phyloP scores from a whole-genome alignment of 306 rosid genomes.

The Lablab purpureus region DNA sequence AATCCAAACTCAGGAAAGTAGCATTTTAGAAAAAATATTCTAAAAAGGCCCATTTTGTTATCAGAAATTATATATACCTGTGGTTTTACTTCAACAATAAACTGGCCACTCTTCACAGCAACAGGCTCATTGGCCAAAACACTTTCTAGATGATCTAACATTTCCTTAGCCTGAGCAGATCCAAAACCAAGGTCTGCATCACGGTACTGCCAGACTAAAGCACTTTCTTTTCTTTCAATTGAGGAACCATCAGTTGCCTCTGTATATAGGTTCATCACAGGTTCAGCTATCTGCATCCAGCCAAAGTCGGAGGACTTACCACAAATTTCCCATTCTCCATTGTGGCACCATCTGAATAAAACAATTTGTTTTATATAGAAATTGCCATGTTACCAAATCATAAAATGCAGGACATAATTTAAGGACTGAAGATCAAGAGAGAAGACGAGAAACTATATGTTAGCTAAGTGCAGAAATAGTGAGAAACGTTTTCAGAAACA shows the following conservation, averaged over 20 bases:
- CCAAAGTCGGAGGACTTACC: constrained; percentile 69
- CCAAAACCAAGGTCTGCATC: constrained; percentile 83
- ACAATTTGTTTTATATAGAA: neutral
- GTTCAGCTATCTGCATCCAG: constrained; percentile 85
- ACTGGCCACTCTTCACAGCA: constrained; percentile 82
- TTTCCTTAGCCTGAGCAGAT: constrained; percentile 85
- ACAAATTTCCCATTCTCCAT: constrained; percentile 65
- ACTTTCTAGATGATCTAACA: constrained; percentile 86
- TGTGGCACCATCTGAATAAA: constrained; percentile 63
- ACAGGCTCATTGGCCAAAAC: constrained; percentile 91
- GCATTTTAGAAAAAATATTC: neutral
- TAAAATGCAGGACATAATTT: constrained; percentile 13
- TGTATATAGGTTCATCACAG: constrained; percentile 75
- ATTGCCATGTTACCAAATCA: constrained; percentile 3
- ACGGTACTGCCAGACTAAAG: constrained; percentile 84
- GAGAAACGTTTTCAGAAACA: constrained; percentile 31
- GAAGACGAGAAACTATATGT: constrained; percentile 1
- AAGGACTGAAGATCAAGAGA: constrained; percentile 15
- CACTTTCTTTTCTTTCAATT: constrained; percentile 80
- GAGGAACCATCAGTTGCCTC: constrained; percentile 89
- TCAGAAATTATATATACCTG: constrained; percentile 62
- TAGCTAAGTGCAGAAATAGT: constrained; percentile 30
- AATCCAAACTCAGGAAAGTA: constrained; percentile 12
- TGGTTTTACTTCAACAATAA: constrained; percentile 81
- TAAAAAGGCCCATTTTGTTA: constrained; percentile 25